Evolutionary conservation across 371 early-diverging fungal species (phyloP), one percentile per base, ranked within the genome.

Genomic region (Circinella umbellata): DNA sequence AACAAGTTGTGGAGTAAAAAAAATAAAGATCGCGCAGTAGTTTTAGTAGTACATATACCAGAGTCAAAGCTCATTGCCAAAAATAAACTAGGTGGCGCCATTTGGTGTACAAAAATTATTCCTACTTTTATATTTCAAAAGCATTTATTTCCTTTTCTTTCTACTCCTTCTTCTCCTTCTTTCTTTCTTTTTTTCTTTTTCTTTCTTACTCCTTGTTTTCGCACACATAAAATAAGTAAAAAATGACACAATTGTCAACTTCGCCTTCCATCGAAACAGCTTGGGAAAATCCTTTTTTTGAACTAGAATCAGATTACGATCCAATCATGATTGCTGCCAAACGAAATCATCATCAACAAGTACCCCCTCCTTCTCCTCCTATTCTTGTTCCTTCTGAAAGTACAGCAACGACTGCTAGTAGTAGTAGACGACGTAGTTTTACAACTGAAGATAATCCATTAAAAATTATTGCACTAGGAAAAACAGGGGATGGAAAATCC

Each of bases 401-500:
- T 42, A 42, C 42, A 42, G 42, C 42, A 42, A 42, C 46, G 59
- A 66, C 8, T 38, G 15, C 35, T n/a, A 36, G 7, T n/a, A 63
- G 7, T n/a, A 63, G 60, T 8, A 46, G 63, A 61, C 18, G 34
- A 37, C 34, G n/a, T 3, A 53, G 18, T 46, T 54, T 35, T 18
- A 63, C 47, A 61, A 15, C 61, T 37, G 37, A 66, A 10, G 47
- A 63, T 65, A 37, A 46, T 10, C 70, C 63, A 8, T 34, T 71
- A 1, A 70, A 69, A 59, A 60, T 82, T 15, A 76, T 83, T 51
- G 80, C 74, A 2, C 69, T 84, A 1, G 84, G 84, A 4, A 81
- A 75, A 71, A 81, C 84, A 57, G 84, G 84, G 11, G 80, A 81
- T 64, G 84, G 84, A 38, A 84, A 84, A 69, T 80, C 80, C 34